phyloP scores from a whole-genome alignment of 2,329 filamentous ascomycete species.

The Sporothrix brasiliensis region DNA sequence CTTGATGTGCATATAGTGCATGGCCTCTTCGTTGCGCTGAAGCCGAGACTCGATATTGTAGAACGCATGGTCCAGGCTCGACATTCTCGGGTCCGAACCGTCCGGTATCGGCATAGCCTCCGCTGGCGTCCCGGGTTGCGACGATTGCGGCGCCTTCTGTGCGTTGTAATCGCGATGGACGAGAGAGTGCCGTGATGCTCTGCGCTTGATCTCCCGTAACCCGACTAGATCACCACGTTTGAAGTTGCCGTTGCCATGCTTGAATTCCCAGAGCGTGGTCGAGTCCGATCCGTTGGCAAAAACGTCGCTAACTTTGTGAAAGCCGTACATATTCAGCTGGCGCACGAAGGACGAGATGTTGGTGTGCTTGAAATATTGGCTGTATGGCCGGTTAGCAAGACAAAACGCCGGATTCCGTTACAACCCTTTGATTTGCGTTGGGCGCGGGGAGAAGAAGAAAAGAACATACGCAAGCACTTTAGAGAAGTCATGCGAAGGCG shows the following conservation, averaged over 20 bases:
- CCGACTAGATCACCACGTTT: slow-evolving; percentile 91
- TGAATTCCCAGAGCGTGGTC: slow-evolving; percentile 96
- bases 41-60: slow-evolving; percentile 79
- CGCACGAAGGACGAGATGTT: slow-evolving; percentile 98
- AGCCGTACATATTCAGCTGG: slow-evolving; percentile 99
- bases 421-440: neutral
- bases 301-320: slow-evolving; percentile 99
- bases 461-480: slow-evolving; percentile 89
- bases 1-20: slow-evolving; percentile 76
- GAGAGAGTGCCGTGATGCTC: slow-evolving; percentile 87
- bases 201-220: slow-evolving; percentile 90
- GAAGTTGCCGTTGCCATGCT: slow-evolving; percentile 96
- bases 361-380: slow-evolving; percentile 99
- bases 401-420: slow-evolving; percentile 27
- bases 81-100: slow-evolving; percentile 72
- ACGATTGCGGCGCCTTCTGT: slow-evolving; percentile 71
- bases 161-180: slow-evolving; percentile 89
- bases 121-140: slow-evolving; percentile 81
- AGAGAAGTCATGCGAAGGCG: slow-evolving; percentile 93
- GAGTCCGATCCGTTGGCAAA: slow-evolving; percentile 95
- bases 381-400: slow-evolving; percentile 45
- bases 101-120: slow-evolving; percentile 78
- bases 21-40: slow-evolving; percentile 79
- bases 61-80: slow-evolving; percentile 75
- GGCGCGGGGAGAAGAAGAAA: slow-evolving; percentile 29